A percentile compares a stretch with the other conserved stretches of the same genome.
Evolutionary conservation across 805 yeast species (phyloP).

Genomic region (Metschnikowia matae): DNA sequence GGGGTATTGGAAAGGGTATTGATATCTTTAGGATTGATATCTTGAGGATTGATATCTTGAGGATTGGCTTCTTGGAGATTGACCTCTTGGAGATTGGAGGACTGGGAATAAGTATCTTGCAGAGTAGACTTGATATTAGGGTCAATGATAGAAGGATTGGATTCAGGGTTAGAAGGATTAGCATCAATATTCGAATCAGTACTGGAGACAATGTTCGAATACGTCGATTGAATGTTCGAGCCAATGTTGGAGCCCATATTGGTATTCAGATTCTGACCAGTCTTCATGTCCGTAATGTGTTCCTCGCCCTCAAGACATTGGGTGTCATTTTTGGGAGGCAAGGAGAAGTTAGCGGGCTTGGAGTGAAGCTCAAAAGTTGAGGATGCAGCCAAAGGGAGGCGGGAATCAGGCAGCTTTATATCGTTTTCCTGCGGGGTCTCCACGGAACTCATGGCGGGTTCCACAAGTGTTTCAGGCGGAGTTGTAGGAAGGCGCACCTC

Average conservation of each 20-base stretch:
- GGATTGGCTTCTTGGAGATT: no score
- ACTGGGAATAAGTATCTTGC: no score
- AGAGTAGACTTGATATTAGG: no score
- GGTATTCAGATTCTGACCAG: neutral
- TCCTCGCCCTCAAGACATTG: neutral
- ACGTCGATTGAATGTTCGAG: no score
- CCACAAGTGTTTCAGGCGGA: conserved; percentile 2
- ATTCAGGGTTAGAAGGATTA: no score
- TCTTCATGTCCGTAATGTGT: neutral
- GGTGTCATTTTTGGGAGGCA: neutral
- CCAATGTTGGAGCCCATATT: no score
- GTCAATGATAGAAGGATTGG: no score
- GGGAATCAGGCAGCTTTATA: neutral
- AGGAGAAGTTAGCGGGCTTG: neutral
- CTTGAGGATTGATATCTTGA: neutral
- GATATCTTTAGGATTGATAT: neutral
- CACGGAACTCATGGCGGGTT: conserved; percentile 2
- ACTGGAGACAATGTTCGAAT: neutral
- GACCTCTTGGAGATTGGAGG: no score
- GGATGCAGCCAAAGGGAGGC: neutral
- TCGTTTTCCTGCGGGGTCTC: neutral
- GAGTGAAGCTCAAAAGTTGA: no score
- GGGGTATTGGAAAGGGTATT: neutral
- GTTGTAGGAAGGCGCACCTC: conserved; percentile 1
- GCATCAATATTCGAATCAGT: no score